These are phyloP conservation scores for Chaetomiaceae sp. DNA, from an alignment of 2,329 filamentous ascomycete species.

Conservation along the genomic window DNA sequence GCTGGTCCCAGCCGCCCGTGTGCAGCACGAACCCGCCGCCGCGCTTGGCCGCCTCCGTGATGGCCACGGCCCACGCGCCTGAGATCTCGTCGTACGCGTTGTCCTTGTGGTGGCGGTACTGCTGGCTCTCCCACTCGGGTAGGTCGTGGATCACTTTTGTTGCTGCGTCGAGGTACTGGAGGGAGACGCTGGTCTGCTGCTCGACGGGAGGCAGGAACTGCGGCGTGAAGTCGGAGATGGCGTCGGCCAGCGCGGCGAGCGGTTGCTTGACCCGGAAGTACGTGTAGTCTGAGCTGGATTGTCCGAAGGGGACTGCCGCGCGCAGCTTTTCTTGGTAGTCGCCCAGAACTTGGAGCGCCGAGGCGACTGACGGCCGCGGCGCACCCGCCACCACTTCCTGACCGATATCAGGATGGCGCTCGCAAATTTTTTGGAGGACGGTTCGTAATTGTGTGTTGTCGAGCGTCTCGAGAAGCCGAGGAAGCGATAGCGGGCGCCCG, in stretches of 20 bases:
- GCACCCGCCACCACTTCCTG: slow-evolving; percentile 78
- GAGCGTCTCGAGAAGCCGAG: slow-evolving; percentile 87
- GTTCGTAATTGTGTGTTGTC: slow-evolving; percentile 77
- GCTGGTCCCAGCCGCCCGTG: slow-evolving; percentile 88
- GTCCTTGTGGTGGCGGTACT: slow-evolving; percentile 88
- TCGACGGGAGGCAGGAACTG: slow-evolving; percentile 93
- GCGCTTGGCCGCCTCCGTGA: slow-evolving; percentile 83
- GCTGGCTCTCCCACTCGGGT: slow-evolving; percentile 83
- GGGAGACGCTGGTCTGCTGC: slow-evolving; percentile 70
- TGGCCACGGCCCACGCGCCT: slow-evolving; percentile 85
- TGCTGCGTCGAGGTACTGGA: slow-evolving; percentile 82
- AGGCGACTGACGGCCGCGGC: slow-evolving; percentile 77
- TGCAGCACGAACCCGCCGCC: slow-evolving; percentile 86
- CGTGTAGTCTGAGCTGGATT: slow-evolving; percentile 81
- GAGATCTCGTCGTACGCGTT: slow-evolving; percentile 95
- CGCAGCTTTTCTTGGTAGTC: slow-evolving; percentile 76
- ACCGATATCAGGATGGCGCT: slow-evolving; percentile 78
- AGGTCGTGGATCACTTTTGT: slow-evolving; percentile 86
- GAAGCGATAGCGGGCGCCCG: slow-evolving; percentile 49
- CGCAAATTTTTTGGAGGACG: slow-evolving; percentile 85
- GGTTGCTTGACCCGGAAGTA: slow-evolving; percentile 88
- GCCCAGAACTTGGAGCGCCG: slow-evolving; percentile 71
- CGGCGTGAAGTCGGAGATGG: slow-evolving; percentile 87
- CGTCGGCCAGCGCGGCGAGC: slow-evolving; percentile 74
- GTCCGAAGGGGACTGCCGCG: slow-evolving; percentile 77